phyloP scores from a whole-genome alignment of 2,329 filamentous ascomycete species.

The Uncinocarpus reesii region DNA sequence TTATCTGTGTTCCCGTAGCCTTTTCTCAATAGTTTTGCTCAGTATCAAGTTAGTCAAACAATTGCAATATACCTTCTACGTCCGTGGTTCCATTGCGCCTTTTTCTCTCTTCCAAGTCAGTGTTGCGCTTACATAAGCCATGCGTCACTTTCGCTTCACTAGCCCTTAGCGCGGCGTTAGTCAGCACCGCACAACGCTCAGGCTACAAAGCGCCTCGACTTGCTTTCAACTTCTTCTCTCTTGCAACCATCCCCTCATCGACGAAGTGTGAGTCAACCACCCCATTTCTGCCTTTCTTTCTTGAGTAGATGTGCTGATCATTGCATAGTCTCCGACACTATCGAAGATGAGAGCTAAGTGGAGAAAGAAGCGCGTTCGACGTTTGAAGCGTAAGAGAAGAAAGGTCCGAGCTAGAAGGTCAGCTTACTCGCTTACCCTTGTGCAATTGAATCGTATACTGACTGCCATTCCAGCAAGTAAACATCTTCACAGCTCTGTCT shows the following conservation, averaged over 20 bases:
- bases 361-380: slow-evolving; percentile 99
- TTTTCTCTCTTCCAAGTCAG: no score
- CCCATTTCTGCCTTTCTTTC: slow-evolving; percentile 1
- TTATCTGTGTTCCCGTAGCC: not conserved
- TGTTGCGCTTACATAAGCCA: slow-evolving; percentile 7
- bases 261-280: slow-evolving; percentile 33
- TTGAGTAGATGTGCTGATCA: slow-evolving; percentile 10
- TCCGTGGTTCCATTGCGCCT: no score
- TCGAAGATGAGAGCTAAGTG: slow-evolving; percentile 84
- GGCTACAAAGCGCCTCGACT: slow-evolving; percentile 24
- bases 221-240: slow-evolving; percentile 27
- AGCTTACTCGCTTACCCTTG: slow-evolving; percentile 35
- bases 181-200: slow-evolving; percentile 30
- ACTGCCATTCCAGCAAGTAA: slow-evolving; percentile 51
- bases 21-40: no score
- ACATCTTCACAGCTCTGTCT: slow-evolving; percentile 49
- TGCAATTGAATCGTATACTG: slow-evolving; percentile 26
- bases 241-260: slow-evolving; percentile 37
- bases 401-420: slow-evolving; percentile 98
- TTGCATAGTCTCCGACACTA: slow-evolving; percentile 26
- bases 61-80: no score
- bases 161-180: slow-evolving; percentile 31
- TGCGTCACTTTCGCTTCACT: slow-evolving; percentile 19
- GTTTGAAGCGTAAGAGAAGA: slow-evolving; percentile 99
- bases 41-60: no score